Conservation (phyloP, 192 early-diverging fungal genomes). For the Backusella morwellensis region DNA sequence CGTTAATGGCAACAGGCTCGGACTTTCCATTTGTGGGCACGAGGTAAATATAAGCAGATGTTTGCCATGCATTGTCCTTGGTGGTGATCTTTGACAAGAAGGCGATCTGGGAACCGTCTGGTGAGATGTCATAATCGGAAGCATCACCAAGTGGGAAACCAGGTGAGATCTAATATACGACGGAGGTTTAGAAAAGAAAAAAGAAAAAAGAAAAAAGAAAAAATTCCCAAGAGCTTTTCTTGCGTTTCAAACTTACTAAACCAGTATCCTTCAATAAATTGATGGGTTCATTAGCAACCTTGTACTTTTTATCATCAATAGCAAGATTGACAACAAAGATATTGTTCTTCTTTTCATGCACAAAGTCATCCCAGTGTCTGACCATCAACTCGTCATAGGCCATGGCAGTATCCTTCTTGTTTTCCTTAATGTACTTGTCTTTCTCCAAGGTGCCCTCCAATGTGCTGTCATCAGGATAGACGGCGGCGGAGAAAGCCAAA, state of each 20-base stretch:
- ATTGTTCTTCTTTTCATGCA: constrained; percentile 58
- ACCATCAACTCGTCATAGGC: constrained; percentile 75
- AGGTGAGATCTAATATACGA: constrained; percentile 35
- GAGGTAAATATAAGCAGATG: constrained; percentile 69
- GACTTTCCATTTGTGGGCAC: constrained; percentile 49
- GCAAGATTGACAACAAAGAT: constrained; percentile 53
- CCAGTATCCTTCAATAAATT: constrained; percentile 51
- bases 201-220: too few species aligned
- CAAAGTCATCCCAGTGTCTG: constrained; percentile 77
- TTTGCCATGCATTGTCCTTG: constrained; percentile 70
- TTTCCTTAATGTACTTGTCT: constrained; percentile 37
- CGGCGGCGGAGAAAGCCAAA: constrained; percentile 67
- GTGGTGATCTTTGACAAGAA: constrained; percentile 71
- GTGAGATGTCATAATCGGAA: constrained; percentile 61
- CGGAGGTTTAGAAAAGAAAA: constrained; percentile 1
- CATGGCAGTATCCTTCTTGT: constrained; percentile 57
- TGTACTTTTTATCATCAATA: constrained; percentile 36
- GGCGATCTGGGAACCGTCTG: constrained; percentile 61
- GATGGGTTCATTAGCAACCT: constrained; percentile 45
- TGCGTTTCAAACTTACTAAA: constrained; percentile 30
- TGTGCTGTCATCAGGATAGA: constrained; percentile 53
- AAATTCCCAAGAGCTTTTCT: background rate
- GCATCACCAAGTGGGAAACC: constrained; percentile 58
- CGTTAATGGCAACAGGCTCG: constrained; percentile 44
- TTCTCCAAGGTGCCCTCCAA: constrained; percentile 56